Percentiles rank a stretch among this genome's conserved stretches.
Evolutionary conservation across 2,329 filamentous ascomycete genomes (phyloP).

Genomic region (Aspergillus vadensis): DNA sequence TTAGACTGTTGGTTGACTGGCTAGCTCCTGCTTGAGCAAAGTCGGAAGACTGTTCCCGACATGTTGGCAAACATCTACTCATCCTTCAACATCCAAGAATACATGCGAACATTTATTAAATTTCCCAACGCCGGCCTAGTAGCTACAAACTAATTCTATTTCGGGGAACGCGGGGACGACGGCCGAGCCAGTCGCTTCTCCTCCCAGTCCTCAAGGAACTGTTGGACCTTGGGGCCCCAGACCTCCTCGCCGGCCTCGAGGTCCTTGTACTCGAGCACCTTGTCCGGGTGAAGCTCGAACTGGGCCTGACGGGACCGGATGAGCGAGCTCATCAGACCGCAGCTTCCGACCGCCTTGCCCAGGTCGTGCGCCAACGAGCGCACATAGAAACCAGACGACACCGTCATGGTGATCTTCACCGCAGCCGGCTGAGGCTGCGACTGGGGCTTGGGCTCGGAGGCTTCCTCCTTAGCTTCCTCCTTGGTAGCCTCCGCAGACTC

Average conservation of each 20-base stretch:
- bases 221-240: constrained; percentile 75
- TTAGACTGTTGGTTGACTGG: not conserved
- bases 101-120: not conserved
- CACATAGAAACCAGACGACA: constrained; percentile 95
- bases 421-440: constrained; percentile 60
- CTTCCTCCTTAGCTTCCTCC: not conserved
- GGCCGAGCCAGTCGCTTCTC: constrained; percentile 36
- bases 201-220: constrained; percentile 58
- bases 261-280: constrained; percentile 78
- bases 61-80: no score
- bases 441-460: not conserved
- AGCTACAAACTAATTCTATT: not conserved
- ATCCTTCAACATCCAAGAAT: not conserved
- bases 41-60: not conserved
- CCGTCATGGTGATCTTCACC: constrained; percentile 81
- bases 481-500: not conserved
- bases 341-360: constrained; percentile 76
- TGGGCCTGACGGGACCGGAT: constrained; percentile 78
- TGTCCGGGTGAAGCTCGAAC: constrained; percentile 69
- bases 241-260: constrained; percentile 73
- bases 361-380: constrained; percentile 91
- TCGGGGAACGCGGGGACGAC: not conserved
- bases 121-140: not conserved
- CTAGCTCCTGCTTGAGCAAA: no score
- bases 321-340: constrained; percentile 83